phyloP scores from a whole-genome alignment of 2,329 filamentous ascomycete species.

The Alternaria ventricosa region DNA sequence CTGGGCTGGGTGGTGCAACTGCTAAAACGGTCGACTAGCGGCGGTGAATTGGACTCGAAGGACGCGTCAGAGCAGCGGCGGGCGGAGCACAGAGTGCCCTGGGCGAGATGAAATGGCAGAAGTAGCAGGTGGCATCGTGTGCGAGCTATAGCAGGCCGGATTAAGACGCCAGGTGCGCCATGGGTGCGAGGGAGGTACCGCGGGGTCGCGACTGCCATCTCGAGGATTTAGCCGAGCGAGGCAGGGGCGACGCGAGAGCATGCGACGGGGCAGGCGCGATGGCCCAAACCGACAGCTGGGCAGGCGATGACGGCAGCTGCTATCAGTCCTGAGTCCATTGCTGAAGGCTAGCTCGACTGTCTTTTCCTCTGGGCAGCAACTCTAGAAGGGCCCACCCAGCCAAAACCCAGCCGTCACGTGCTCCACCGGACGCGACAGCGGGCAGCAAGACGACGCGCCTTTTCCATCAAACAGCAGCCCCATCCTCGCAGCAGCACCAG shows the following conservation, averaged over 20 bases:
- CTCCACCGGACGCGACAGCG: constrained; percentile 17
- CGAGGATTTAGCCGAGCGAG: constrained; percentile 34
- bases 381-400: not conserved
- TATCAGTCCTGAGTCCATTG: too few relatives aligned
- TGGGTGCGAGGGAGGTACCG: constrained; percentile 10
- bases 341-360: not conserved
- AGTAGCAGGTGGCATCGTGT: constrained; percentile 18
- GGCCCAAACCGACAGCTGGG: not conserved
- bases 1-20: constrained; percentile 36
- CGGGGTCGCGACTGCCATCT: constrained; percentile 19
- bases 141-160: constrained; percentile 23
- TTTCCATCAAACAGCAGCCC: not conserved
- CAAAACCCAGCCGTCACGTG: constrained; percentile 23
- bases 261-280: constrained; percentile 4
- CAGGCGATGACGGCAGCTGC: constrained; percentile 8
- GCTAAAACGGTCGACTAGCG: constrained; percentile 46
- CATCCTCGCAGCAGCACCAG: not conserved
- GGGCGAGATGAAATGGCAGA: constrained; percentile 33
- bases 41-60: constrained; percentile 34
- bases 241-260: not conserved
- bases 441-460: not conserved
- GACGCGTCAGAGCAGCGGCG: constrained; percentile 29
- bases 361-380: not conserved
- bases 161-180: constrained; percentile 12
- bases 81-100: constrained; percentile 23